These are phyloP conservation scores for Wallacemonas collosoma DNA, from an alignment of 208 protist species.

Conservation along the genomic window DNA sequence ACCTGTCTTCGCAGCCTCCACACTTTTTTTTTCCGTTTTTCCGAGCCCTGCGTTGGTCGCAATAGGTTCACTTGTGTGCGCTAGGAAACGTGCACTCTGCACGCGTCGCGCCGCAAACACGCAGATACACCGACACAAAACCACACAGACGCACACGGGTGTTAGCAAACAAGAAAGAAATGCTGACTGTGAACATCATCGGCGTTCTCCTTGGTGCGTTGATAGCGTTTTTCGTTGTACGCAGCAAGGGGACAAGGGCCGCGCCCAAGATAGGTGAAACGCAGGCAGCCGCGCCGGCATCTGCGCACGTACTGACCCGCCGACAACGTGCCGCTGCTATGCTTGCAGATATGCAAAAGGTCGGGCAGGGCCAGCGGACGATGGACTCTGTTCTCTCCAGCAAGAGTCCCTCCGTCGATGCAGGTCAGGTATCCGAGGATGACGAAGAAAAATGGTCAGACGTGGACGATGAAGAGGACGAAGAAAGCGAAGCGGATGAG, in stretches of 20 bases:
- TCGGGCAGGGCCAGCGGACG: not conserved
- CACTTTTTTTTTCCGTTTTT: too few species aligned
- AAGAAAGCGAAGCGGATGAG: slow-evolving; percentile 32
- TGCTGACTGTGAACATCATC: not conserved
- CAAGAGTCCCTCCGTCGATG: too few species aligned
- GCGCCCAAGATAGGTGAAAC: not conserved
- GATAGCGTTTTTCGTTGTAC: not conserved
- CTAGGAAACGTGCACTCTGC: too few species aligned
- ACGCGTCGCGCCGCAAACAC: too few species aligned
- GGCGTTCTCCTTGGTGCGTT: not conserved
- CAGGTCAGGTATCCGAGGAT: not conserved
- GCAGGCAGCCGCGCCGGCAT: not conserved
- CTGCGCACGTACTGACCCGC: not conserved
- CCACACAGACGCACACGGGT: too few species aligned
- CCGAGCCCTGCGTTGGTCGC: too few species aligned
- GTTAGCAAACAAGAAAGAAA: not conserved
- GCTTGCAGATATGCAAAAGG: slow-evolving; percentile 20
- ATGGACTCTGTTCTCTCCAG: too few species aligned
- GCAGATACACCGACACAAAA: too few species aligned
- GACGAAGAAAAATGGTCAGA: slow-evolving; percentile 22
- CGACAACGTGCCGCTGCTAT: slow-evolving; percentile 22
- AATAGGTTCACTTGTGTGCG: too few species aligned
- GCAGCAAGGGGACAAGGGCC: not conserved
- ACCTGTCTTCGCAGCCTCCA: too few species aligned
- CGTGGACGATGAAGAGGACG: slow-evolving; percentile 27